Evolutionary conservation across 805 yeast genomes (phyloP).

Genomic region (Vanderwaltozyma polyspora): DNA sequence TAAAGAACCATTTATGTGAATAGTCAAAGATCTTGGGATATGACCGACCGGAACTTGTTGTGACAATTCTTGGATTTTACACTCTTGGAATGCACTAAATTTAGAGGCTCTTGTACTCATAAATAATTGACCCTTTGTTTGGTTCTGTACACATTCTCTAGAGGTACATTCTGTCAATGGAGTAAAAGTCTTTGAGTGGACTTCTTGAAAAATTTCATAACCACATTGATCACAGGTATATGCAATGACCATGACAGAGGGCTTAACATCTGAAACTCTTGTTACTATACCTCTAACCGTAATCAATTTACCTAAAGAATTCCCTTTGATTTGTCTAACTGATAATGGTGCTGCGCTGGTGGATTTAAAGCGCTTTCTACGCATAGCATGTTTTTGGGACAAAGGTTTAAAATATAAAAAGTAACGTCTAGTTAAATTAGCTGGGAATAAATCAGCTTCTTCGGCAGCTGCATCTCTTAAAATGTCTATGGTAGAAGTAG

Average conservation of each 20-base stretch:
- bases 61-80: constrained; percentile 86
- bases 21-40: constrained; percentile 77
- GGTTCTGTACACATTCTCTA: constrained; percentile 63
- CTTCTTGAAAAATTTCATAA: constrained; percentile 91
- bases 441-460: constrained; percentile 57
- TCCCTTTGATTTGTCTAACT: constrained; percentile 83
- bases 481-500: constrained; percentile 19
- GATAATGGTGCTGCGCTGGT: constrained; percentile 40
- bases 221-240: constrained; percentile 98
- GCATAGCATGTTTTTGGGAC: constrained; percentile 29
- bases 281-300: constrained; percentile 92
- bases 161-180: constrained; percentile 88
- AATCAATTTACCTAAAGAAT: constrained; percentile 71
- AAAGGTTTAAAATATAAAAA: constrained; percentile 78
- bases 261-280: constrained; percentile 92
- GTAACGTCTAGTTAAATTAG: constrained; percentile 79
- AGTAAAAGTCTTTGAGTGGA: constrained; percentile 66
- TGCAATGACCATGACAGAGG: constrained; percentile 81
- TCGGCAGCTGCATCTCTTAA: constrained; percentile 27
- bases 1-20: constrained; percentile 85
- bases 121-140: constrained; percentile 77
- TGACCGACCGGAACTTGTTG: constrained; percentile 97
- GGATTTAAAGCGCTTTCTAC: constrained; percentile 17
- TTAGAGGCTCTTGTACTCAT: constrained; percentile 94
- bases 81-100: constrained; percentile 91